Evolutionary conservation across 1,139 yeast genomes (phyloP), one percentile per base, ranked within the genome.

Genomic region (Lodderomyces oxycetoniae): DNA sequence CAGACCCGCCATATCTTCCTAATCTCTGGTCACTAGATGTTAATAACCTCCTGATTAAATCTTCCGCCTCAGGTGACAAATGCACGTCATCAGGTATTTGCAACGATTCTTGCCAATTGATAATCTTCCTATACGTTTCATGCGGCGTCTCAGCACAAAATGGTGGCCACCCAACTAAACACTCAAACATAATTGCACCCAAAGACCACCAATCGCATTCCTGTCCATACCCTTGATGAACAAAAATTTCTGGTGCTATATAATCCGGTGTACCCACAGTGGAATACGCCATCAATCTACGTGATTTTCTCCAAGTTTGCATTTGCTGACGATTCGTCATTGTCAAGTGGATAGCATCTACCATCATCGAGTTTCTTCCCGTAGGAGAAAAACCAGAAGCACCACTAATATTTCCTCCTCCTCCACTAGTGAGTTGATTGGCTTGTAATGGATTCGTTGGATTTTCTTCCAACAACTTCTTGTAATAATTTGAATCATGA

Each of bases 181-280:
- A 91, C 67, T 91, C 99, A 63, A 86, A 91, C 99, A 91, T 91
- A 55, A 91, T 91, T 1, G 97, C 96, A 17, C 99, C 99, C 27
- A 91, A 66, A 4, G 96, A 87, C 98, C 98, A 91, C 99, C 99
- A 91, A 59, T 91, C 99, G 63, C 99, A 93, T 57, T 91, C 97
- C 62, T 89, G 97, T 12, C 98, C 96, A 59, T 91, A 93, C 3
- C 99, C 99, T 64, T 91, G 96, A 52, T 91, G 94, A 34, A 89
- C 71, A 51, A 91, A 93, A 44, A 93, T 91, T 57, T 91, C 99
- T 0, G 99, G 99, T 0, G 98, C 98, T 59, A 91, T 93, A 58
- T 91, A 91, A 59, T 91, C 99, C 0, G 99, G 99, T 0, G 99
- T 91, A 36, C 99, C 99, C 20, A 91, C 99, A 0, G 98, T 91